Base-by-base conservation (phyloP, 169 alveolate species). In the Cryptosporidium canis region DNA sequence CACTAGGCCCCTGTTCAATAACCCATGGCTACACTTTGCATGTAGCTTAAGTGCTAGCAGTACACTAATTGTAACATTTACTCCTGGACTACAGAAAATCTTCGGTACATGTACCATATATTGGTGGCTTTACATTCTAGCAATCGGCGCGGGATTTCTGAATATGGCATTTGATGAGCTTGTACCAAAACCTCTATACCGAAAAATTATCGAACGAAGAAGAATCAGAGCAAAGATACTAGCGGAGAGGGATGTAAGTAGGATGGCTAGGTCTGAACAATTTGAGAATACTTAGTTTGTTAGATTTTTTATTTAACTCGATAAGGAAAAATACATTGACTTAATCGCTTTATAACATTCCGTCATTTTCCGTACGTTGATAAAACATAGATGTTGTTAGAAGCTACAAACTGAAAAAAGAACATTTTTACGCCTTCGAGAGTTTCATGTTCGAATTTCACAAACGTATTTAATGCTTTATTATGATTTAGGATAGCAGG, bases 21-120 rank as follows among this genome's bases (percentile, higher is more conserved):
- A 93, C 51, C 96, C 96, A 53, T 94, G 96, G 96, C 93, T 95
- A 95, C 98, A 95, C 83, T 51, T 95, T 35, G 98, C 98, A 41
- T 95, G 98, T 83, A 90, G 96, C 61, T 83, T 93, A 37, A 95
- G 97, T 6, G 97, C 97, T 12, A 93, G 96, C 0, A 90, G 93
- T 39, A 95, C 98, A 14, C 90, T 94, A 56, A 83, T 94, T 47
- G 70, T 94, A 21, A 95, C 98, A 8, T 83, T 94, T 44, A 70
- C 95, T 9, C 98, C 98, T 8, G 96, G 95, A 37, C 83, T 95
- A 27, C 92, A 92, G 53, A 45, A 85, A 63, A 92, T 95, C 33
- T 92, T 95, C 63, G 94, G 93, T 83, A 92, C 95, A 11, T 85
- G 83, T 56, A 91, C 97, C 39, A 91, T 95, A 71, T 66, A 94